These are phyloP conservation scores for Ustilago crameri DNA, from an alignment of 1,284 basidiomycete species.

Conservation along the genomic window DNA sequence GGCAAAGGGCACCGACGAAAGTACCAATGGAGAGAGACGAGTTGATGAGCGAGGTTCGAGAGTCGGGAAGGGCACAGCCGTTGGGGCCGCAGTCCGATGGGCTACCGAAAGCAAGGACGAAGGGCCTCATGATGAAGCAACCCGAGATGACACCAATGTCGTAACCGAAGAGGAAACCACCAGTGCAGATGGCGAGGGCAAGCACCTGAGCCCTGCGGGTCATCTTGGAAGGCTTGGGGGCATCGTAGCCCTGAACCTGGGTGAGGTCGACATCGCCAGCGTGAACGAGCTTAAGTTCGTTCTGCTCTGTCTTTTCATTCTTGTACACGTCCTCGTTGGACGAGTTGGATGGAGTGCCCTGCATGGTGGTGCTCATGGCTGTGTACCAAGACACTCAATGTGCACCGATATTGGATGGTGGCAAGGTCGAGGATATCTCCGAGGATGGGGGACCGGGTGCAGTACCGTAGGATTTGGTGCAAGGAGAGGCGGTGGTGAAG, in stretches of 20 bases:
- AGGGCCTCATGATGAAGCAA: conserved; percentile 56
- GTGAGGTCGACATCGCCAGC: conserved; percentile 32
- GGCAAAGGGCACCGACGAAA: conserved; percentile 75
- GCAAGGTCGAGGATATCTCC: background rate
- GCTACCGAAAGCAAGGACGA: conserved; percentile 44
- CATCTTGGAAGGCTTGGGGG: conserved; percentile 48
- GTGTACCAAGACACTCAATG: conserved; percentile 3
- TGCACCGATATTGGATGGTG: conserved; percentile 2
- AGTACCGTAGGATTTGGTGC: no score
- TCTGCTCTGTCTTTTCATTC: conserved; percentile 49
- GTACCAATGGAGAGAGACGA: conserved; percentile 80
- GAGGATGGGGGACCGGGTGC: background rate
- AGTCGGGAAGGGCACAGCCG: conserved; percentile 39
- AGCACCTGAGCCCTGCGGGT: conserved; percentile 40
- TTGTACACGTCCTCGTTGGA: conserved; percentile 45
- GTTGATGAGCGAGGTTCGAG: conserved; percentile 75
- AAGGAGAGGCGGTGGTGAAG: no score
- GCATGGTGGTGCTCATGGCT: conserved; percentile 9
- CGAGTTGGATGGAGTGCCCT: conserved; percentile 24
- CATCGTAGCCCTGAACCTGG: conserved; percentile 41
- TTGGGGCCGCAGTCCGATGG: conserved; percentile 22
- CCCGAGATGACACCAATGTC: conserved; percentile 55
- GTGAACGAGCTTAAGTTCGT: conserved; percentile 29
- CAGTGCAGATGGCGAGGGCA: conserved; percentile 48
- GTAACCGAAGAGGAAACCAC: conserved; percentile 53